Conservation (phyloP, 2,329 filamentous ascomycete genomes). For the Penicillium rolfsii region DNA sequence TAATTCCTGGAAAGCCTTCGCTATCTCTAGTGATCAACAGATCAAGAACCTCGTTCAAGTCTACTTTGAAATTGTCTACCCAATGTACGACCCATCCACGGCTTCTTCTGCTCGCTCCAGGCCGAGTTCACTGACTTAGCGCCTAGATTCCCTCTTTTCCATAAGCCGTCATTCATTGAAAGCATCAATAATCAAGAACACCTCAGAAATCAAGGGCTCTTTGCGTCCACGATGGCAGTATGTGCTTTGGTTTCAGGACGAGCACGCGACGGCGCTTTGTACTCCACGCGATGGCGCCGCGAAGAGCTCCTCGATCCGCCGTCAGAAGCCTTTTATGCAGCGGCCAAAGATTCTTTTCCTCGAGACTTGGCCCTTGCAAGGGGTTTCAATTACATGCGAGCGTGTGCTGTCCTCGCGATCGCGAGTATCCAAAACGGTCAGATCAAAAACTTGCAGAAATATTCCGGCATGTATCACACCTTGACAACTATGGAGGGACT, state of each 20-base stretch:
- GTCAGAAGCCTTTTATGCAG: conserved; percentile 51
- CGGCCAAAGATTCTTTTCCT: conserved; percentile 47
- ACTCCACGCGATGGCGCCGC: conserved; percentile 40
- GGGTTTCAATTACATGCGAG: conserved; percentile 47
- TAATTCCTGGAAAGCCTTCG: conserved; percentile 48
- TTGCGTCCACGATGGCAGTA: conserved; percentile 56
- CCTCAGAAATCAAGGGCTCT: conserved; percentile 48
- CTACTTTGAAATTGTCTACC: conserved; percentile 59
- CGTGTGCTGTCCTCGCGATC: conserved; percentile 55
- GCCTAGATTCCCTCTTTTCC: conserved; percentile 55
- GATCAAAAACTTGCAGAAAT: conserved; percentile 54
- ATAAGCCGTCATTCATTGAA: conserved; percentile 49
- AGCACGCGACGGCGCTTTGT: conserved; percentile 55
- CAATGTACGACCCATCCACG: conserved; percentile 42
- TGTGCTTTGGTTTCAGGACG: conserved; percentile 56
- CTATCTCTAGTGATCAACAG: conserved; percentile 42
- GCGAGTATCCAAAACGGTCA: conserved; percentile 57
- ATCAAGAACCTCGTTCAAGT: conserved; percentile 53
- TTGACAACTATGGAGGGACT: conserved; percentile 54
- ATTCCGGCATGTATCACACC: conserved; percentile 56
- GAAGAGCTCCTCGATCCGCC: conserved; percentile 37
- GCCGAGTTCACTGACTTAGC: not conserved
- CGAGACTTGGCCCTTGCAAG: conserved; percentile 40
- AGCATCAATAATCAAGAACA: conserved; percentile 51
- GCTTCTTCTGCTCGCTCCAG: not conserved